A percentile compares a stretch with the other conserved stretches of the same genome.
Evolutionary conservation across 192 early-diverging fungal genomes (phyloP).

Genomic region (Rhizoclosmatium globosum): DNA sequence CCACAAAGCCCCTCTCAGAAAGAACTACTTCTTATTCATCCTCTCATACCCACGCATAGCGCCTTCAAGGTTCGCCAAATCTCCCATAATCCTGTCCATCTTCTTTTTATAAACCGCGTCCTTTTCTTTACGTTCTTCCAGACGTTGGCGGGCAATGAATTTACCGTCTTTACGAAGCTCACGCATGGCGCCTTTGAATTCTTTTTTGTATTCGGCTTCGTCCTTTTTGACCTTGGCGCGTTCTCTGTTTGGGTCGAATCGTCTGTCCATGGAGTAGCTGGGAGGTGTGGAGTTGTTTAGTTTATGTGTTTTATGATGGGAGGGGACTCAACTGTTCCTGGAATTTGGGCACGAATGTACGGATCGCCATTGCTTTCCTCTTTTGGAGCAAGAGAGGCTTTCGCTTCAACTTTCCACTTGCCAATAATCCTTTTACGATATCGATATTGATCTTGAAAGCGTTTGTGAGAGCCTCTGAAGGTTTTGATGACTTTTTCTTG

Average conservation of each 20-base stretch:
- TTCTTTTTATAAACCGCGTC: constrained; percentile 85
- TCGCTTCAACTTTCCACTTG: constrained; percentile 47
- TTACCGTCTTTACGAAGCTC: constrained; percentile 94
- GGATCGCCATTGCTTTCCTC: constrained; percentile 86
- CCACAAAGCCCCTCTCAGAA: too few species aligned
- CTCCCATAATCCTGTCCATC: constrained; percentile 90
- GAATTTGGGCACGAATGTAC: constrained; percentile 90
- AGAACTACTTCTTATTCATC: constrained; percentile 43
- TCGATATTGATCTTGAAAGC: constrained; percentile 21
- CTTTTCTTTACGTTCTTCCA: constrained; percentile 76
- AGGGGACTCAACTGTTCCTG: constrained; percentile 63
- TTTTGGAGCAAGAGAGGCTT: constrained; percentile 83
- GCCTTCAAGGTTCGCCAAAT: constrained; percentile 83
- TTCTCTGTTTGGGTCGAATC: constrained; percentile 76
- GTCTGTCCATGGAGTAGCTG: constrained; percentile 84
- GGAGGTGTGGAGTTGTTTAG: not conserved
- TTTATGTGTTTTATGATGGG: not conserved
- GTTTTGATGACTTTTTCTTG: not conserved
- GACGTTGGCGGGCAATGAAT: constrained; percentile 81
- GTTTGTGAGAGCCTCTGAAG: not conserved
- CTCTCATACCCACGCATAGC: constrained; percentile 61
- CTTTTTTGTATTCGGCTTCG: constrained; percentile 85
- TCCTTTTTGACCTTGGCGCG: constrained; percentile 80
- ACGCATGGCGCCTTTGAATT: constrained; percentile 92
- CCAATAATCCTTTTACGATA: constrained; percentile 29